Evolutionary conservation across 2,329 filamentous ascomycete genomes (phyloP), one percentile per base, ranked within the genome.

Genomic region (Xylariaceae sp.): DNA sequence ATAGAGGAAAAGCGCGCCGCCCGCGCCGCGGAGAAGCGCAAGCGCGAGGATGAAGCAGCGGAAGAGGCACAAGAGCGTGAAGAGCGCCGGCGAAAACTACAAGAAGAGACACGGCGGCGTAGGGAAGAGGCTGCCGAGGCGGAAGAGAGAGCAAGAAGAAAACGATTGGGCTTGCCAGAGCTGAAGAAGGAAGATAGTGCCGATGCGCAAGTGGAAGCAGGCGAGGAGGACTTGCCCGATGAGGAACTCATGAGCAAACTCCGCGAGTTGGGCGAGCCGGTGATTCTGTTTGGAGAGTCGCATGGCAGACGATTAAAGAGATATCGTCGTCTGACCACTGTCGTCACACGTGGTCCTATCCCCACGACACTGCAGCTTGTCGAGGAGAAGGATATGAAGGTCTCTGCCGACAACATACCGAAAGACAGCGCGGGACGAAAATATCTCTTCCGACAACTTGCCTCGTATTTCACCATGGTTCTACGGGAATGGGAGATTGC

Each of bases 401-500:
- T 97, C 1, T 76, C 78, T 14, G 77, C 75, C 41, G 73, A 89
- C 10, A 81, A 82, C 1, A 77, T 74, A 1, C 71, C 80, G 1
- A 77, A 80, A 62, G 88, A 92, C 60, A 75, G 74, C 17, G 82
- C 85, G 39, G 88, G 77, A 0, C 82, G 84, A 42, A 75, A 80
- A 42, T 91, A 88, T 70, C 75, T 99, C 39, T 93, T 88, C 74
- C 81, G 93, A 11, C 93, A 99, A 71, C 78, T 99, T 50, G 89
- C 89, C 17, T 94, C 89, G 45, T 99, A 97, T 75, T 97, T 99
- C 74, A 95, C 89, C 48, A 90, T 99, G 84, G 84, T 99, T n/a
- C 76, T 99, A 52, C 82, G 79, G 42, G 93, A 95, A 69, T 99
- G 95, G 87, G 84, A 92, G 62, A 67, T 75, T 39, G 91, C 92